Conservation (phyloP, 768 basidiomycete genomes). For the Mycena galericulata region DNA sequence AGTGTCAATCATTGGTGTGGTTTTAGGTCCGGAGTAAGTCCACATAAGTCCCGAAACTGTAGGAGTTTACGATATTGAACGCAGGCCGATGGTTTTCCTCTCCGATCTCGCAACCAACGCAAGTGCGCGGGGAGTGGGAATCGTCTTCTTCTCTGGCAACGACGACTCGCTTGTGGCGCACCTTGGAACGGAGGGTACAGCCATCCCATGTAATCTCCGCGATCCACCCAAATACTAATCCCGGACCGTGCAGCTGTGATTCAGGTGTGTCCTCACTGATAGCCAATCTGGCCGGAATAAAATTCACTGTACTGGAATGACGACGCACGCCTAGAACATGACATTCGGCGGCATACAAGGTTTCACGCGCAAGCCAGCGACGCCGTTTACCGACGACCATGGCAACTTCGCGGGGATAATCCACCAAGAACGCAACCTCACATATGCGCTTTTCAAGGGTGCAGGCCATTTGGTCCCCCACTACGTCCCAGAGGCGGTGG, state of each 20-base stretch:
- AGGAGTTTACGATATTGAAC: too few species aligned
- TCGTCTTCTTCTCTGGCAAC: conserved; percentile 62
- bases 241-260: conserved; percentile 53
- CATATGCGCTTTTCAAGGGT: conserved; percentile 35
- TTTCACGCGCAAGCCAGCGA: conserved; percentile 59
- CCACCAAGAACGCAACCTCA: conserved; percentile 65
- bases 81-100: conserved; percentile 61
- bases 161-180: conserved; percentile 63
- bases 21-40: conserved; percentile 36
- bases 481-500: conserved; percentile 27
- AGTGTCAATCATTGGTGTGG: not conserved
- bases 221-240: conserved; percentile 24
- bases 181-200: conserved; percentile 57
- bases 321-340: conserved; percentile 53
- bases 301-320: conserved; percentile 4
- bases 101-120: conserved; percentile 60
- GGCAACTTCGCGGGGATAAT: conserved; percentile 60
- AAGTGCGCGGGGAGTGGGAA: conserved; percentile 46
- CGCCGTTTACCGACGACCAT: conserved; percentile 59
- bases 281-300: too few species aligned
- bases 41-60: not conserved
- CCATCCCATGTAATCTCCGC: not conserved
- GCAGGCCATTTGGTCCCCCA: conserved; percentile 35
- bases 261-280: conserved; percentile 51
- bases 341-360: conserved; percentile 67